These are phyloP conservation scores for Canavalia ensiformis DNA, from an alignment of 306 rosid species.

Conservation along the genomic window DNA sequence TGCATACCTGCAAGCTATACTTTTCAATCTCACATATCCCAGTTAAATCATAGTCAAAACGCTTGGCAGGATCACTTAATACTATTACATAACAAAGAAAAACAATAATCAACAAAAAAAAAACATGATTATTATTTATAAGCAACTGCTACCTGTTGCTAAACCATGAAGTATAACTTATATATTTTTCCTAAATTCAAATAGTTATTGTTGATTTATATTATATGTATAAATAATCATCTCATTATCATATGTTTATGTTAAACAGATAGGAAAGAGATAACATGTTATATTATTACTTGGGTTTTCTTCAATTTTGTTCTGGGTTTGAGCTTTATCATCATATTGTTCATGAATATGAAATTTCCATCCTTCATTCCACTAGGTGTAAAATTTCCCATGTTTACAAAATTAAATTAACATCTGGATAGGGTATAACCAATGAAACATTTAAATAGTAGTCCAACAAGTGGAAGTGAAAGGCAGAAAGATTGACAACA, in stretches of 20 bases:
- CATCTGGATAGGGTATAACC: not conserved
- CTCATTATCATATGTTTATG: not conserved
- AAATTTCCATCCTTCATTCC: not conserved
- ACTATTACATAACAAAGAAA: conserved; percentile 51
- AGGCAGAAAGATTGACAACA: conserved; percentile 32
- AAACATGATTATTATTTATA: conserved; percentile 2
- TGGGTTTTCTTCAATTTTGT: not conserved
- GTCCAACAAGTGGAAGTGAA: not conserved
- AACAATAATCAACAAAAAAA: conserved; percentile 12
- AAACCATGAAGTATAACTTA: conserved; percentile 9
- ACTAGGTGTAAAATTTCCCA: conserved; percentile 20
- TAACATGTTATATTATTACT: not conserved
- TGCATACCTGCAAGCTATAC: conserved; percentile 72
- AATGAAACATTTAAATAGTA: conserved; percentile 20
- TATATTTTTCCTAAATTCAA: not conserved
- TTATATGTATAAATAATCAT: not conserved
- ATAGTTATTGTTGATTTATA: conserved; percentile 3
- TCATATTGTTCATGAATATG: not conserved
- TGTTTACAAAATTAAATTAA: not conserved
- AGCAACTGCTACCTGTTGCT: not conserved
- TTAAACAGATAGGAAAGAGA: not conserved
- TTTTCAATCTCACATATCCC: conserved; percentile 76
- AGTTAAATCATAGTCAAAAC: conserved; percentile 73
- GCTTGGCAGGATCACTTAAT: conserved; percentile 73
- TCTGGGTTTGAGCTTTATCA: conserved; percentile 6